phyloP scores from a whole-genome alignment of 2,329 filamentous ascomycete genomes.

The Pestalotiopsis sp. region DNA sequence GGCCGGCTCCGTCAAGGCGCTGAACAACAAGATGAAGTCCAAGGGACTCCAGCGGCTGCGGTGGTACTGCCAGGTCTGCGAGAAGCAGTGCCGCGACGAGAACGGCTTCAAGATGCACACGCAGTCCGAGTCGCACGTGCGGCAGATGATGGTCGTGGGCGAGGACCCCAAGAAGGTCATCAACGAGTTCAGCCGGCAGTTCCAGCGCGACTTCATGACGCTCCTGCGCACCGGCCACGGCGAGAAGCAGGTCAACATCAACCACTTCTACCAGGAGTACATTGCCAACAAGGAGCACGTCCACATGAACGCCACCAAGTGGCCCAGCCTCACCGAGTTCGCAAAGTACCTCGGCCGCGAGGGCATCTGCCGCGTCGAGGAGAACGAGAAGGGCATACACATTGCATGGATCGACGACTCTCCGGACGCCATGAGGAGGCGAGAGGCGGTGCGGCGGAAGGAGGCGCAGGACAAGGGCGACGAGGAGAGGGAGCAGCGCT shows the following conservation, averaged over 20 bases:
- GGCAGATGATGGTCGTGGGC: constrained; percentile 86
- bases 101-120: constrained; percentile 93
- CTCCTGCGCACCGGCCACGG: constrained; percentile 83
- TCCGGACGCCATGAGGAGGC: constrained; percentile 77
- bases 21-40: constrained; percentile 88
- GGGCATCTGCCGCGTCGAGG: constrained; percentile 87
- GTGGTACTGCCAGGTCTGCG: constrained; percentile 89
- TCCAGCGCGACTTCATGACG: constrained; percentile 77
- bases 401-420: constrained; percentile 92
- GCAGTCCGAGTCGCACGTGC: constrained; percentile 81
- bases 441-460: constrained; percentile 80
- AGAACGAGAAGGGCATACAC: constrained; percentile 82
- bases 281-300: constrained; percentile 86
- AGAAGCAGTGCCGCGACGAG: constrained; percentile 77
- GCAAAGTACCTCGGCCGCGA: constrained; percentile 85
- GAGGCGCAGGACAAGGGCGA: constrained; percentile 89
- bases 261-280: constrained; percentile 94
- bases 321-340: constrained; percentile 87
- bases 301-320: constrained; percentile 93
- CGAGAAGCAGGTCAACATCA: constrained; percentile 86
- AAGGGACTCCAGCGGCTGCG: constrained; percentile 78
- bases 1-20: constrained; percentile 85
- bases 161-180: constrained; percentile 86
- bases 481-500: constrained; percentile 82
- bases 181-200: constrained; percentile 79